Conservation (phyloP, 345 rosid genomes). For the Pseudoturritis turrita region DNA sequence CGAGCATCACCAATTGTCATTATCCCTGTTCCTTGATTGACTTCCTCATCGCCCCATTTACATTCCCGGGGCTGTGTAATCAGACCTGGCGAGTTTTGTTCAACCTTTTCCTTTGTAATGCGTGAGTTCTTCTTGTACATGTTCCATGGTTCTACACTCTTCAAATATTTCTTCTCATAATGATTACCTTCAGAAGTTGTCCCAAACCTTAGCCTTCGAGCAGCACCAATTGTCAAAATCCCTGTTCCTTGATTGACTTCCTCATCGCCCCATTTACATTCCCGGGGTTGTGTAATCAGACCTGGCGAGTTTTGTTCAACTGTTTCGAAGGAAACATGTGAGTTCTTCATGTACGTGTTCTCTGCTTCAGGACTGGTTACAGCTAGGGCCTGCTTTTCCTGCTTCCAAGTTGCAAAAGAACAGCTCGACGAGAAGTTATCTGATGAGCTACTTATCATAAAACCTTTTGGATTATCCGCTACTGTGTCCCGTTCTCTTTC, state of each 20-base stretch:
- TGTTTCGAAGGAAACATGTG: neutral
- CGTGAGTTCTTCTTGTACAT: neutral
- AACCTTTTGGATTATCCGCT: neutral
- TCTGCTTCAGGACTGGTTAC: neutral
- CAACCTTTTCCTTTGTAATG: neutral
- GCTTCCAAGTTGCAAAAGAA: neutral
- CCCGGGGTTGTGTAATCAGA: conserved; percentile 33
- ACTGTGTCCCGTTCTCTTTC: conserved; percentile 30
- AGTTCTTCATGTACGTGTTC: neutral
- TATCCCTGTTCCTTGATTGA: conserved; percentile 2
- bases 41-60: conserved; percentile 3
- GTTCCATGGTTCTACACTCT: neutral
- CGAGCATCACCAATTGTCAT: conserved; percentile 14
- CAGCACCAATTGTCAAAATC: conserved; percentile 10
- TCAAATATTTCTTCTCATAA: neutral
- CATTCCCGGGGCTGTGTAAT: conserved; percentile 31
- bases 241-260: conserved; percentile 11
- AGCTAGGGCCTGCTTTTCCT: neutral
- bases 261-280: neutral
- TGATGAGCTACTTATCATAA: conserved; percentile 2
- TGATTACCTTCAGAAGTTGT: neutral
- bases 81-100: conserved; percentile 13
- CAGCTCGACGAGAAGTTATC: conserved; percentile 13
- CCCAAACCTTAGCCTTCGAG: conserved; percentile 27
- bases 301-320: conserved; percentile 9